A percentile compares a stretch with the other conserved stretches of the same genome.
Evolutionary conservation across 2,329 filamentous ascomycete genomes (phyloP).

Genomic region (Penicillium glabrum): DNA sequence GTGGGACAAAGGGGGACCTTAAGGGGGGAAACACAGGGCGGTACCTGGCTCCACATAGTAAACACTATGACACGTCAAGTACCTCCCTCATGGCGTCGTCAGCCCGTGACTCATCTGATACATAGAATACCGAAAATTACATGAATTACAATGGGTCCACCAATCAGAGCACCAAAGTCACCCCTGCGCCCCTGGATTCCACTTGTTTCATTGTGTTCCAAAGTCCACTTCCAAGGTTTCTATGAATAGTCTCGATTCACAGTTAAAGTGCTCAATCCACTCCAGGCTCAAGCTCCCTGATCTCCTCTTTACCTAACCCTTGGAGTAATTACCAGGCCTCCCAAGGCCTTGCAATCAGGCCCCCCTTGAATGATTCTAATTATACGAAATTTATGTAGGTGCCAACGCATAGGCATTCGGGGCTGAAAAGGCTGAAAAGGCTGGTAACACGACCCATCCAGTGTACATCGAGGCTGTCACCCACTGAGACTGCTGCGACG

Average conservation of each 20-base stretch:
- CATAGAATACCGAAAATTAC: background rate
- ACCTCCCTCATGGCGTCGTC: constrained; percentile 1
- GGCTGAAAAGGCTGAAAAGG: background rate
- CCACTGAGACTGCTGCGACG: background rate
- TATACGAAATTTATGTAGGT: background rate
- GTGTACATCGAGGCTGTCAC: background rate
- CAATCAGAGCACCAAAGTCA: background rate
- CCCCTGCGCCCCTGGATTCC: constrained; percentile 12
- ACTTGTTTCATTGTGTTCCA: background rate
- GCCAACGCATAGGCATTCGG: background rate
- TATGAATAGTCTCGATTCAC: background rate
- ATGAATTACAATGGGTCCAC: background rate
- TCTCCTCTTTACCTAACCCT: no score
- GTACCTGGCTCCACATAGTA: background rate
- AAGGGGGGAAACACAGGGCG: background rate
- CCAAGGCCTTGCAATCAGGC: background rate
- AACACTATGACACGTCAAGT: background rate
- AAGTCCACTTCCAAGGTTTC: background rate
- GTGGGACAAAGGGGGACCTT: background rate
- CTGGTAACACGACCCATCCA: background rate
- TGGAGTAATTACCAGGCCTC: background rate
- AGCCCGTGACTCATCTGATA: background rate
- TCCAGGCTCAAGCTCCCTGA: no score
- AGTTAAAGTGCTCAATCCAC: background rate
- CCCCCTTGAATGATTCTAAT: background rate